Evolutionary conservation across 1,139 yeast genomes (phyloP).

Genomic region (Kurtzmaniella quercitrusa): DNA sequence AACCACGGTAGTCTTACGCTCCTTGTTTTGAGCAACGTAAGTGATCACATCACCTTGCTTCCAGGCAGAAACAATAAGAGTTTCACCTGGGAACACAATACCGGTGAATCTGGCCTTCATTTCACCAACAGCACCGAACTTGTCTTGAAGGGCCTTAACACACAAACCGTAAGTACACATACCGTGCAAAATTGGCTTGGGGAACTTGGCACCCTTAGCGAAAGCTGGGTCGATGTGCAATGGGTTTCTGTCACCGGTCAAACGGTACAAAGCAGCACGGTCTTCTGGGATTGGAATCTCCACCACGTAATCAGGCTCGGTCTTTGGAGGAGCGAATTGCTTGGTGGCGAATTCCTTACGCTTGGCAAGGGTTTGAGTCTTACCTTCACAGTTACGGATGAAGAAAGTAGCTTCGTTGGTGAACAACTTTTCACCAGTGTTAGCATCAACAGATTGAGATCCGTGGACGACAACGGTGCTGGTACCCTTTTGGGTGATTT

Average conservation of each 20-base stretch:
- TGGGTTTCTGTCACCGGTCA: constrained; percentile 93
- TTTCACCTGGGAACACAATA: constrained; percentile 96
- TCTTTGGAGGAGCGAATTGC: constrained; percentile 62
- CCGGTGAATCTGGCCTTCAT: constrained; percentile 89
- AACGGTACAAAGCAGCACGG: constrained; percentile 86
- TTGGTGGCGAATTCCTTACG: constrained; percentile 59
- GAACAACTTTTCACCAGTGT: constrained; percentile 68
- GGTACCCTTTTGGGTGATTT: constrained; percentile 81
- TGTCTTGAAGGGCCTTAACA: constrained; percentile 70
- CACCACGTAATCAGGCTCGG: constrained; percentile 61
- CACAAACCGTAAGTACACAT: constrained; percentile 83
- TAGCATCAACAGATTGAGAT: constrained; percentile 62
- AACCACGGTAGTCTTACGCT: constrained; percentile 74
- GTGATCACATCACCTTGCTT: constrained; percentile 62
- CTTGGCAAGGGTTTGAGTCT: constrained; percentile 44
- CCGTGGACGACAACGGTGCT: constrained; percentile 82
- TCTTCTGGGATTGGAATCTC: constrained; percentile 62
- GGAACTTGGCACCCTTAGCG: constrained; percentile 86
- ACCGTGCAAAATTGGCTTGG: constrained; percentile 88
- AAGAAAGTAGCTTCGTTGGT: constrained; percentile 84
- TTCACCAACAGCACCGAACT: constrained; percentile 79
- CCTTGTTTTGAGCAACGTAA: constrained; percentile 82
- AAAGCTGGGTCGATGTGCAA: constrained; percentile 90
- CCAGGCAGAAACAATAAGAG: constrained; percentile 82
- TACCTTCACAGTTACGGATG: constrained; percentile 77